These are phyloP conservation scores for Paracorniculantispora psalliotae DNA, from an alignment of 2,329 filamentous ascomycete genomes.

Conservation along the genomic window DNA sequence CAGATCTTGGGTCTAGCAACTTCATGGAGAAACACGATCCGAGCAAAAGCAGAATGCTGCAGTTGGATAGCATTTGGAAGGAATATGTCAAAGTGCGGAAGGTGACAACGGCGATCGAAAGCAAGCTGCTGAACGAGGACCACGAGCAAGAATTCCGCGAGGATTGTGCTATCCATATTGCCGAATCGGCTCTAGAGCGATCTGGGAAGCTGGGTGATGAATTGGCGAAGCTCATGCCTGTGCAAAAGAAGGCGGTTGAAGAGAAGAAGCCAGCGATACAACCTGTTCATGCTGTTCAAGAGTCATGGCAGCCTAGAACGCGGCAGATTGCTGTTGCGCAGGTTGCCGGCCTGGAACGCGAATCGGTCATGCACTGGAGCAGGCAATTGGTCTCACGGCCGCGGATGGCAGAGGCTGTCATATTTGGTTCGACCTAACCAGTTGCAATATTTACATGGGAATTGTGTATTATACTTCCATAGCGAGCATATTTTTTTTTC, in stretches of 20 bases:
- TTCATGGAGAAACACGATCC: not conserved
- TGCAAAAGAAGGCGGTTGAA: not conserved
- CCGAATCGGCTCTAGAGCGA: constrained; percentile 18
- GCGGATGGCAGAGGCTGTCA: not conserved
- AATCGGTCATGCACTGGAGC: not conserved
- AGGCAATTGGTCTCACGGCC: not conserved
- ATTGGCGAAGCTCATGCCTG: constrained; percentile 13
- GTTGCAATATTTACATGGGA: not conserved
- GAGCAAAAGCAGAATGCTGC: constrained; percentile 25
- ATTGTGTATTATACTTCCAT: not conserved
- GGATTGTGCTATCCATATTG: constrained; percentile 26
- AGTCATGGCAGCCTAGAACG: no score
- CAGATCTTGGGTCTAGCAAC: not conserved
- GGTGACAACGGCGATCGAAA: constrained; percentile 29
- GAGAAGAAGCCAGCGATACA: not conserved
- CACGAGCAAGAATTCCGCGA: constrained; percentile 25
- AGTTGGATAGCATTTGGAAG: constrained; percentile 30
- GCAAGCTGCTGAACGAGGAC: constrained; percentile 29
- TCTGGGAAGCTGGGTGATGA: constrained; percentile 22
- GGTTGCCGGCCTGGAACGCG: not conserved
- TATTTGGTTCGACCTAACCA: not conserved
- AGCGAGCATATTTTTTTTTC: constrained; percentile 2
- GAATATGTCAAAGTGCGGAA: constrained; percentile 27
- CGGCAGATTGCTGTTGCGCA: not conserved
- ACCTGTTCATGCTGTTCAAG: not conserved